These are phyloP conservation scores for Metschnikowia lochheadii DNA, from an alignment of 805 yeast species.

Conservation along the genomic window DNA sequence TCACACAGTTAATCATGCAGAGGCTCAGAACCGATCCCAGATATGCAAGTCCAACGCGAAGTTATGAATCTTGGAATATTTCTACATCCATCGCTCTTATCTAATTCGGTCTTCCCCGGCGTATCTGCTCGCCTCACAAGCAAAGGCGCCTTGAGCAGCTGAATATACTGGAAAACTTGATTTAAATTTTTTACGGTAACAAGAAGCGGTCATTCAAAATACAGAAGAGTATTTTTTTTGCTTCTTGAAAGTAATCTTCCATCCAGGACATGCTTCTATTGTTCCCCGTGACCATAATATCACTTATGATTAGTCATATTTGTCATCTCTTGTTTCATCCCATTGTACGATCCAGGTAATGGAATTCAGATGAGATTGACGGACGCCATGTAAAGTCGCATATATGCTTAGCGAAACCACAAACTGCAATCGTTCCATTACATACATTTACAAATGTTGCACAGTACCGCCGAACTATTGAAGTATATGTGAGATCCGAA, in stretches of 20 bases:
- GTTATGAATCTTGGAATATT: background rate
- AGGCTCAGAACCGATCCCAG: background rate
- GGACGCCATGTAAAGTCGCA: background rate
- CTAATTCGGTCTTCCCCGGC: background rate
- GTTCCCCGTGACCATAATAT: background rate
- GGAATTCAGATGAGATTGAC: background rate
- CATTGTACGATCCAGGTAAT: background rate
- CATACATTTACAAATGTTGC: background rate
- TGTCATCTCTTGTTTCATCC: background rate
- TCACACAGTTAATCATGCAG: background rate
- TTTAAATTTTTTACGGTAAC: background rate
- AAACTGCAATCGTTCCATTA: background rate
- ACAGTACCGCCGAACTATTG: background rate
- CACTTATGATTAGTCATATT: background rate
- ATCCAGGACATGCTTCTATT: background rate
- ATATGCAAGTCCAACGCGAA: constrained; percentile 1
- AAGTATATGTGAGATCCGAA: background rate
- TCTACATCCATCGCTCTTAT: background rate
- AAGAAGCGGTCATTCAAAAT: background rate
- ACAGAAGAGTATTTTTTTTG: background rate
- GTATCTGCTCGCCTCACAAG: background rate
- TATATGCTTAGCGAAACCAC: background rate
- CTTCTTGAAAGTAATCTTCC: background rate
- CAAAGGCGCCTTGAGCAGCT: too few relatives aligned
- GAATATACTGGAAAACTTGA: background rate